A percentile compares a stretch with the other conserved stretches of the same genome.
These are phyloP conservation scores for Scalesia atractyloides DNA, from an alignment of 129 eudicot species.

Conservation along the genomic window DNA sequence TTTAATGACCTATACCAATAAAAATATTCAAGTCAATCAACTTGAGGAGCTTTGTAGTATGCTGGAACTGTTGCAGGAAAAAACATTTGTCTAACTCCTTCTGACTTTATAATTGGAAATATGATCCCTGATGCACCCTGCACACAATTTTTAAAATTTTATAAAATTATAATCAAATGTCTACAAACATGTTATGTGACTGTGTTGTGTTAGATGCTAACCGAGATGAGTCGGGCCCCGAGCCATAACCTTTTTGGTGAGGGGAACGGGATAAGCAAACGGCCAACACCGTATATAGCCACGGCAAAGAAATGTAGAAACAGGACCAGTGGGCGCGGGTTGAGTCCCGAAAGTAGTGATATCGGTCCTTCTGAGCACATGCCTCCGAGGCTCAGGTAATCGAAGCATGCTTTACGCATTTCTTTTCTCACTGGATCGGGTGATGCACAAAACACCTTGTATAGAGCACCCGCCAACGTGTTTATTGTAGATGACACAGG, in stretches of 20 bases:
- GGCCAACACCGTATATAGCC: slow-evolving; percentile 38
- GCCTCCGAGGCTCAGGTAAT: slow-evolving; percentile 45
- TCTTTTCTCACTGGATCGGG: slow-evolving; percentile 39
- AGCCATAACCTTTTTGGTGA: slow-evolving; percentile 45
- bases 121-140: slow-evolving; percentile 76
- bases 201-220: slow-evolving; percentile 2
- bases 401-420: slow-evolving; percentile 45
- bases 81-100: slow-evolving; percentile 76
- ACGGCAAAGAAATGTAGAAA: slow-evolving; percentile 37
- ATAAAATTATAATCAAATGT: background rate
- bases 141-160: background rate
- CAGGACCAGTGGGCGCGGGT: slow-evolving; percentile 45
- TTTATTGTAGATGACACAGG: slow-evolving; percentile 53
- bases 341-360: slow-evolving; percentile 39
- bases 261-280: slow-evolving; percentile 41
- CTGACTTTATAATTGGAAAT: slow-evolving; percentile 60
- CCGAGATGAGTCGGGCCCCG: slow-evolving; percentile 34
- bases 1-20: background rate
- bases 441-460: slow-evolving; percentile 42
- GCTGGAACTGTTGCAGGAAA: slow-evolving; percentile 72
- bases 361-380: slow-evolving; percentile 38
- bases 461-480: slow-evolving; percentile 44
- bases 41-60: slow-evolving; percentile 61
- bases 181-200: background rate
- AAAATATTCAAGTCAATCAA: slow-evolving; percentile 16